Evolutionary conservation across 1,284 basidiomycete genomes (phyloP), one percentile per base, ranked within the genome.

Genomic region (Xerocomus minutiporus): DNA sequence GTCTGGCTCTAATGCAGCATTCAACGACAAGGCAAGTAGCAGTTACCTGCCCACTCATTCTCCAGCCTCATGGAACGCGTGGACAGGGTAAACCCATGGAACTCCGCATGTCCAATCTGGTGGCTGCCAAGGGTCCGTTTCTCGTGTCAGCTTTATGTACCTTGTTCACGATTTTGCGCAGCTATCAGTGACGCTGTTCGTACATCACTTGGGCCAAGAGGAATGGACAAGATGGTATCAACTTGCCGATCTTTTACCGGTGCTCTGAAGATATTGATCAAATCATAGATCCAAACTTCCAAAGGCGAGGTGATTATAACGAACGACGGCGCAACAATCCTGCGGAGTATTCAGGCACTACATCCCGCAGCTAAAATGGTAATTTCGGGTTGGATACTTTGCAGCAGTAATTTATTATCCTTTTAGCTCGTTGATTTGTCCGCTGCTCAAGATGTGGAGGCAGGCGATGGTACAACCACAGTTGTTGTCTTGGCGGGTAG

Each of bases 351-450:
- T 70, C 94, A 97, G 57, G 97, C 97, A 20, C 75, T 99, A 54
- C 97, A 99, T 73, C 97, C 97, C 35, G 97, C 97, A 41, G 97
- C 97, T 26, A 91, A 96, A 72, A 99, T 99, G 97, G 93, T 85
- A 59, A 57, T 70, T 62, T 40, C 11, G 62, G 62, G 8, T 28
- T 39, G 40, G 17, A 48, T 46, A 36, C 41, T 41, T 46, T 11
- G 35, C 35, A 46, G 25, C 60, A 43, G 59, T 32, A 39, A 40
- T 50, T 60, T 48, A 56, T 46, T 9, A 4, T 51, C 42, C 29
- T 20, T 34, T 32, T 56, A 93, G 93, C 82, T 97, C 47, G 97
- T 99, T 57, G 97, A 99, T 76, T 80, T 99, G 29, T 98, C 96
- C 45, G 90, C 91, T 52, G 97, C 97, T 20, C 97, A 99, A 79